Conservation (phyloP, 2,329 filamentous ascomycete species). For the Dryadomyces quercivorus region DNA sequence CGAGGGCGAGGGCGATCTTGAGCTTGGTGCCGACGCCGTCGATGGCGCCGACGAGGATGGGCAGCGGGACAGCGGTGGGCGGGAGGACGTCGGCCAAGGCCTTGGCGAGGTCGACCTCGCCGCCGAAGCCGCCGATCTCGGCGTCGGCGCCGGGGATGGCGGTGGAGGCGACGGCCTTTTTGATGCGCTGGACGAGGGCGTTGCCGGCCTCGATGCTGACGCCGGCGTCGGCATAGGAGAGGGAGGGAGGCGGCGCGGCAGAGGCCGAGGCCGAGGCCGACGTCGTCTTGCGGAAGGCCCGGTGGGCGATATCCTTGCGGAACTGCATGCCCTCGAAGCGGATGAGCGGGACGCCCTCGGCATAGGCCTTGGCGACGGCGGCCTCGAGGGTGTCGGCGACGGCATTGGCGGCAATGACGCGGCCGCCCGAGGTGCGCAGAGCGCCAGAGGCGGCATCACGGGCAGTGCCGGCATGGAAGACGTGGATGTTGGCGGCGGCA, state of each 20-base stretch:
- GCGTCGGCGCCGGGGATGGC: slow-evolving; percentile 78
- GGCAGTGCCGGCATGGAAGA: slow-evolving; percentile 89
- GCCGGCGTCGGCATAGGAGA: slow-evolving; percentile 89
- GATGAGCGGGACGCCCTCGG: slow-evolving; percentile 61
- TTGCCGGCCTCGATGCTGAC: slow-evolving; percentile 94
- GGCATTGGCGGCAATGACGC: slow-evolving; percentile 88
- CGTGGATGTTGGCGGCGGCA: slow-evolving; percentile 41
- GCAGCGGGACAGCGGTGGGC: slow-evolving; percentile 64
- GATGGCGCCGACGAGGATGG: slow-evolving; percentile 83
- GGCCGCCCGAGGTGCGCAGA: slow-evolving; percentile 69
- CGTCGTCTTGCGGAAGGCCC: slow-evolving; percentile 42
- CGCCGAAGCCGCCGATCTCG: slow-evolving; percentile 90
- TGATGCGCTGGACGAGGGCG: slow-evolving; percentile 83
- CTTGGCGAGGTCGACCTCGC: slow-evolving; percentile 64
- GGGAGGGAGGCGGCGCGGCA: slow-evolving; percentile 35
- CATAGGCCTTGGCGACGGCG: slow-evolving; percentile 78
- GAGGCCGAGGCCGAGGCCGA: slow-evolving; percentile 20
- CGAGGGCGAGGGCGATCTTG: slow-evolving; percentile 83
- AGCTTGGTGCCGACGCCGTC: slow-evolving; percentile 96
- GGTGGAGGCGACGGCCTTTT: slow-evolving; percentile 76
- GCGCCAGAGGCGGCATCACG: slow-evolving; percentile 44
- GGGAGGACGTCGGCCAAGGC: slow-evolving; percentile 29
- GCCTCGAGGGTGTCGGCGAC: slow-evolving; percentile 59
- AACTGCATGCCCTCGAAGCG: slow-evolving; percentile 84
- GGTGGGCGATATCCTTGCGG: slow-evolving; percentile 83